Base-by-base conservation (phyloP, 257 asterid species). In the Salvia hispanica region DNA sequence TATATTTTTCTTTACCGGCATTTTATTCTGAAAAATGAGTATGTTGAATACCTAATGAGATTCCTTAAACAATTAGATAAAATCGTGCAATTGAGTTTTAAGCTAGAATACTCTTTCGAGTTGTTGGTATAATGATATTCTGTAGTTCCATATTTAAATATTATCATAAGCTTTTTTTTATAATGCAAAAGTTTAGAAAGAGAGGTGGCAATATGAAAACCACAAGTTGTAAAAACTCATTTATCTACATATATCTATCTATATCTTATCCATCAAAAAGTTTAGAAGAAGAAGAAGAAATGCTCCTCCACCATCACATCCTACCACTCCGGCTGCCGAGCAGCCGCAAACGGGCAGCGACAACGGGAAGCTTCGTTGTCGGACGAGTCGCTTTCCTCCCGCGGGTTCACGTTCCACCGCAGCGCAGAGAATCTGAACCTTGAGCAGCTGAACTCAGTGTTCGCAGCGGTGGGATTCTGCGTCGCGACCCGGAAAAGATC, bases 401-500 rank as follows among this genome's bases (percentile, higher is more conserved):
- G 94, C 31, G 99, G 97, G 50, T 90, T 88, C 92, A 86, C 69
- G 2, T 71, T 93, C 83, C 95, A 91, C 86, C 84, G 85, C 58
- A 72, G 86, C 3, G 36, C 75, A 80, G 75, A 71, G 10, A 31
- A 75, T 39, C 88, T 93, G 43, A 77, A 90, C 87, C 91, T 93
- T 44, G 92, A 90, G 76, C 92, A 88, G 66, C 96, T 93, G 50
- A 90, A 93, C 71, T 75, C 92, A 14, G 82, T 88, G 45, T 93
- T 93, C 75, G 88, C 81, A 0, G 87, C 97, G 57, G 97, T 93
- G 9, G 97, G 99, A 1, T 93, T 93, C 73, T 97, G 10, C 76
- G 81, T 1, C 89, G 99, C 8, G 95, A 93, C 82, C 82, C 91
- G 50, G 82, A 77, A 0, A 83, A 85, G 82, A 80, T 90, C 66